Base-by-base conservation (phyloP, 1,284 basidiomycete genomes). In the Uromyces viciae-fabae region DNA sequence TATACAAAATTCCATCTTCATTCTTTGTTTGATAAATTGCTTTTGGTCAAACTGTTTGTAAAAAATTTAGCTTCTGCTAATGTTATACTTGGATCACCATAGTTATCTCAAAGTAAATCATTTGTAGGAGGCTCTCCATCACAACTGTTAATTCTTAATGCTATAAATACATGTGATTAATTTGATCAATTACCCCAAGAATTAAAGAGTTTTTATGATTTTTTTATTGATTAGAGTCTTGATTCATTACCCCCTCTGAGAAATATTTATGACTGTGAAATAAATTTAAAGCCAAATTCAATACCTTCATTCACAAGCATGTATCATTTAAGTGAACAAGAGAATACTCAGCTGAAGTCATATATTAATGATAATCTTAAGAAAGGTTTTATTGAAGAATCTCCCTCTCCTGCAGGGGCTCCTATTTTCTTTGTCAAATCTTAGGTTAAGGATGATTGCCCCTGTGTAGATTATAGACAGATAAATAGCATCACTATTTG, bases 401-500 rank as follows among this genome's bases (percentile, higher is more conserved):
- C 73, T 22, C 62, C 73, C 7, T 74, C 72, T 7, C 52, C 72
- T 2, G 72, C 52, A 5, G 49, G 49, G 7, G 17, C 52, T 7
- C 72, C 52, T 19, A 68, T 77, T 22, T 75, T 75, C 42, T 72
- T 72, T 72, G 25, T 72, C 22, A 33, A 42, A 22, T 7, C 19
- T 68, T n/a, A 68, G 3, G 69, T 40, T 8, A 74, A 74, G 28
- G 54, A n/a, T 9, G 15, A 54, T 40, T 5, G 72, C n/a, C 72
- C 72, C 58, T 74, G 72, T 58, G 72, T 74, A 9, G 73, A 75
- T 25, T 75, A 75, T 31, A 31, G 73, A 19, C 3, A 42, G 4
- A 31, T 82, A 28, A 83, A 83, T 64, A 28, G 46, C 14, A 76
- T 83, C 58, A 82, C 81, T 0, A 58, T 83, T 25, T 78, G 82